A percentile compares a stretch with the other conserved stretches of the same genome.
phyloP scores from a whole-genome alignment of 192 early-diverging fungal genomes.

The Linnemannia schmuckeri region DNA sequence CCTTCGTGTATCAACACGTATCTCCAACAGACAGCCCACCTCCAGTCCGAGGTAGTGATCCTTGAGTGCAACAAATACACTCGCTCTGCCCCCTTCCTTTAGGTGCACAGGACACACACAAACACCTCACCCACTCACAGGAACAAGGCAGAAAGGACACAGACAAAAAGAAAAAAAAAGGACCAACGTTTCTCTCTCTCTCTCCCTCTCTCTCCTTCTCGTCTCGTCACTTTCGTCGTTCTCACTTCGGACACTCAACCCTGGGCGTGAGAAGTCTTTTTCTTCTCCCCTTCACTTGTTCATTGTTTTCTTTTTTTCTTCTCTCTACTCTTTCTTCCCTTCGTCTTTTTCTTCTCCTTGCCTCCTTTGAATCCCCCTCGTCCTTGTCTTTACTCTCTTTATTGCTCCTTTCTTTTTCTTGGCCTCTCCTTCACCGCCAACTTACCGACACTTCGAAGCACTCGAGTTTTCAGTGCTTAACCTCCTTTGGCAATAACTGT shows the following conservation, averaged over 20 bases:
- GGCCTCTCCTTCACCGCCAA: background rate
- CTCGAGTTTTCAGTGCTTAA: background rate
- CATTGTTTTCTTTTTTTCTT: background rate
- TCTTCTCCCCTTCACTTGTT: background rate
- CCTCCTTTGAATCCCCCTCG: background rate
- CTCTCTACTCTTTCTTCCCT: background rate
- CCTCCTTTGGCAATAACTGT: background rate
- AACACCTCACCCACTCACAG: background rate
- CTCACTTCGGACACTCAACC: background rate
- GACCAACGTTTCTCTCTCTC: background rate
- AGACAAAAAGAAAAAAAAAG: background rate
- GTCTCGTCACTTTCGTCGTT: no score
- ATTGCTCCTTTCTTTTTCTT: background rate
- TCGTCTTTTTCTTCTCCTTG: background rate
- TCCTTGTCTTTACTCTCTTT: background rate
- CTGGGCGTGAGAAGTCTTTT: background rate
- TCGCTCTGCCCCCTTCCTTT: no score
- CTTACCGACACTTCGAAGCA: background rate
- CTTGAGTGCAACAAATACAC: no score
- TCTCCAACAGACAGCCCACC: background rate
- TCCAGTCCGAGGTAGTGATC: background rate
- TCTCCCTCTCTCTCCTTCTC: no score
- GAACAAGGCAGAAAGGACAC: background rate
- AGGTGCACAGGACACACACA: slow-evolving; percentile 6
- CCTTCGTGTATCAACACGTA: background rate